Conservation (phyloP, 352 stramenopile species). For the Blastocystis sp. region DNA sequence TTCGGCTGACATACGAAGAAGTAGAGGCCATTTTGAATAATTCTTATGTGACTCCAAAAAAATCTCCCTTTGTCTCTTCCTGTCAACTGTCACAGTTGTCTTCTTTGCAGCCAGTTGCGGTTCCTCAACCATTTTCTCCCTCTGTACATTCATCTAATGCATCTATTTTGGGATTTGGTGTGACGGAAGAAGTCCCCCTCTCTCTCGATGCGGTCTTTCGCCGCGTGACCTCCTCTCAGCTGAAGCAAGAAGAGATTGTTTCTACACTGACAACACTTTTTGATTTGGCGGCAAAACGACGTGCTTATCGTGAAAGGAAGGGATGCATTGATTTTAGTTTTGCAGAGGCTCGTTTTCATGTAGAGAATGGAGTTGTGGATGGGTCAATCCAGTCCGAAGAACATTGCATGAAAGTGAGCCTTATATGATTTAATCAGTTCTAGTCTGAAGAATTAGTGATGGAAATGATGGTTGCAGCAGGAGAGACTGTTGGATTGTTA, state of each 20-base stretch:
- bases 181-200: neutral
- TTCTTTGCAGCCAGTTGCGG: neutral
- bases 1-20: constrained; percentile 46
- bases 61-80: neutral
- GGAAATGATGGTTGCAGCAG: constrained; percentile 56
- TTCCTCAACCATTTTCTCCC: neutral
- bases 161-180: neutral
- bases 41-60: neutral
- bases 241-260: neutral
- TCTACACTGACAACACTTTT: neutral
- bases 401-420: neutral
- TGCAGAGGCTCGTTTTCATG: constrained; percentile 21
- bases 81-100: neutral
- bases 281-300: neutral
- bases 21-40: constrained; percentile 10
- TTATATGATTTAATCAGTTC: neutral
- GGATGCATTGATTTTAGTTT: constrained; percentile 49
- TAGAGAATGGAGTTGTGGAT: neutral
- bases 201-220: neutral
- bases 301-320: neutral
- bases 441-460: constrained; percentile 42
- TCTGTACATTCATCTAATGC: neutral
- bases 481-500: neutral
- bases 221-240: neutral
- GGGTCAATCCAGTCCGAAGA: neutral